Base-by-base conservation (phyloP, 768 basidiomycete genomes). In the Lactifluus volemus region DNA sequence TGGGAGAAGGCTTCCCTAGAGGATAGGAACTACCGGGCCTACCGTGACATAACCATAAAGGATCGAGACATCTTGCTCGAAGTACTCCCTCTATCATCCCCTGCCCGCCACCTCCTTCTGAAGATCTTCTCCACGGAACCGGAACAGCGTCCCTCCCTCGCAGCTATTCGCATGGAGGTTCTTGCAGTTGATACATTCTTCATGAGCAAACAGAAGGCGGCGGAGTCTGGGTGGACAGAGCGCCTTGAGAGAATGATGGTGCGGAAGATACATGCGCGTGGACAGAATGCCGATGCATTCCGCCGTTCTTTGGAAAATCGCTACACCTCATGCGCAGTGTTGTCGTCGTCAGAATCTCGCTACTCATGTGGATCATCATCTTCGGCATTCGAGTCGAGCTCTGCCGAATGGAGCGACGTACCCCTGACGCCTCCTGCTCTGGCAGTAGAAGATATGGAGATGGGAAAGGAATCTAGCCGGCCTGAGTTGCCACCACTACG, bases 61-160 rank as follows among this genome's bases (percentile, higher is more conserved):
- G 63, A 62, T 36, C 45, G 30, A 6, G 8, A 45, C 0, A 34
- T 44, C 5, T 21, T 64, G 29, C 30, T 44, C 25, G 49, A 57
- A 9, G 2, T 21, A 5, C 60, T 64, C 9, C 55, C 49, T 14
- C 4, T 64, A 4, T 82, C 82, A 5, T 59, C 68, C 19, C 71
- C 71, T 25, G 73, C 77, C 53, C 75, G 79, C 68, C 66, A 70
- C 4, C 73, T 83, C 60, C 74, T 84, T 58, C 73, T 75, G 51
- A 71, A 73, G 45, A 74, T 91, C 61, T 92, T 94, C 74, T 72
- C 76, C 14, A 71, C 85, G 49, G 82, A 88, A 68, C 84, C 89
- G 3, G 60, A 73, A 1, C 66, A 71, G 21, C 85, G 91, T 25
- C 83, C 88, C 53, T 75, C 81, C 14, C 74, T 95, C 47, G 72